These are phyloP conservation scores for Mycena leptocephala DNA, from an alignment of 768 basidiomycete genomes.

Conservation along the genomic window DNA sequence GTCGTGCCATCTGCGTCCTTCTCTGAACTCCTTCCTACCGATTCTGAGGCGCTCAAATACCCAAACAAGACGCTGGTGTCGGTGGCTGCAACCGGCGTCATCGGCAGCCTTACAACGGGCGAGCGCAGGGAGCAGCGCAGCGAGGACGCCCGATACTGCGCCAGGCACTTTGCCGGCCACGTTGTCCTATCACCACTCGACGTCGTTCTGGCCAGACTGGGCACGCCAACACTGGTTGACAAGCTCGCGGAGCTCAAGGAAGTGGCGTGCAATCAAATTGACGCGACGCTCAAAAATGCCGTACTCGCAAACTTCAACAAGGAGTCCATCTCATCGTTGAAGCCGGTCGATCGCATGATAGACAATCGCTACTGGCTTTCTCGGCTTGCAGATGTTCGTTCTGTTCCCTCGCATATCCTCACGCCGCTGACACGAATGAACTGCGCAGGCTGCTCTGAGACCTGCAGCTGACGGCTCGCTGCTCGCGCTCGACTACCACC, in stretches of 20 bases:
- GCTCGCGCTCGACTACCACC: constrained; percentile 18
- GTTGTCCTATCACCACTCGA: not conserved
- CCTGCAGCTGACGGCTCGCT: constrained; percentile 11
- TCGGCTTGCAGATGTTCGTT: constrained; percentile 26
- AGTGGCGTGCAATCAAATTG: not conserved
- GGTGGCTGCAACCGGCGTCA: not conserved
- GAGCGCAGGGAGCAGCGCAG: constrained; percentile 15
- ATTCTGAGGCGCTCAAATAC: constrained; percentile 7
- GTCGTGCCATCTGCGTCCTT: constrained; percentile 12
- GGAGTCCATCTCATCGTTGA: not conserved
- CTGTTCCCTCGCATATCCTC: constrained; percentile 16
- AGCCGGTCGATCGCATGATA: not conserved
- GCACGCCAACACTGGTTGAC: constrained; percentile 5
- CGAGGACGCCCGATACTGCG: constrained; percentile 13
- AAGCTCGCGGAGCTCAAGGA: constrained; percentile 16
- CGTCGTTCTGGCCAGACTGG: constrained; percentile 19
- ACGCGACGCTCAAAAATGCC: not conserved
- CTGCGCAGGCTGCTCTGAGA: not conserved
- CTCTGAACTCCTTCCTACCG: constrained; percentile 20
- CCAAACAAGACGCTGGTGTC: constrained; percentile 14
- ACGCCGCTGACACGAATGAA: constrained; percentile 13
- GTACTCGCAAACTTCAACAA: not conserved
- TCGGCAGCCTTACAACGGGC: not conserved
- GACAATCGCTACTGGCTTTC: constrained; percentile 24
- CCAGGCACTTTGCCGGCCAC: not conserved